A percentile compares a stretch with the other conserved stretches of the same genome.
Conservation (phyloP, 345 rosid genomes). For the Syzygium aqueum region DNA sequence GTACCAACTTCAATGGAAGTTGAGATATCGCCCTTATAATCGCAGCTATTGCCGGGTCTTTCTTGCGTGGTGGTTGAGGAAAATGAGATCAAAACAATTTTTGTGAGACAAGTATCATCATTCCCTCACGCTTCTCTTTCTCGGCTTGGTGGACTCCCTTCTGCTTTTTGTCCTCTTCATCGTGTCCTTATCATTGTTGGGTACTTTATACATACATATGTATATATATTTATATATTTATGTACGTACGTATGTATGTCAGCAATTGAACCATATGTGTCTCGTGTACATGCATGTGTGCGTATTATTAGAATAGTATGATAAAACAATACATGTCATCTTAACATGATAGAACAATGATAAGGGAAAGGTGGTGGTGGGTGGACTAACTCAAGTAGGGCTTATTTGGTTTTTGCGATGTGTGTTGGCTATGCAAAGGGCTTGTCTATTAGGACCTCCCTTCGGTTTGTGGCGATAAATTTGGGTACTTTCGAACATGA, state of each 20-base stretch:
- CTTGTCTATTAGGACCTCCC: background rate
- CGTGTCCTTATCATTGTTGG: background rate
- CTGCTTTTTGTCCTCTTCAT: background rate
- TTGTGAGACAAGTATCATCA: background rate
- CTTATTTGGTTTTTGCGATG: background rate
- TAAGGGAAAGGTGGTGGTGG: background rate
- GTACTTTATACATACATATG: background rate
- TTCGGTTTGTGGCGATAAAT: background rate
- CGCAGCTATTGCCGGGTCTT: background rate
- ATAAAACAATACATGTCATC: background rate
- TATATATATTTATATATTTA: no score
- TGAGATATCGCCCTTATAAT: conserved; percentile 11
- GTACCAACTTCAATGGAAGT: conserved; percentile 7
- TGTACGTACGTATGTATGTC: background rate
- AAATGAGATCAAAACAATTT: conserved; percentile 3
- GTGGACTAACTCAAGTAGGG: background rate
- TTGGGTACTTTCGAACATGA: background rate
- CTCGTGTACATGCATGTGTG: background rate
- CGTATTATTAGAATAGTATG: background rate
- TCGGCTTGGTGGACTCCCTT: background rate
- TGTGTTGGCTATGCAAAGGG: background rate
- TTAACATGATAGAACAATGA: background rate
- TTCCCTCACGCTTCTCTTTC: background rate
- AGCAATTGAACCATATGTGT: background rate
- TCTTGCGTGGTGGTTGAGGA: conserved; percentile 19